Base-by-base conservation (phyloP, 305 asterid genomes). In the Rubia balearica region DNA sequence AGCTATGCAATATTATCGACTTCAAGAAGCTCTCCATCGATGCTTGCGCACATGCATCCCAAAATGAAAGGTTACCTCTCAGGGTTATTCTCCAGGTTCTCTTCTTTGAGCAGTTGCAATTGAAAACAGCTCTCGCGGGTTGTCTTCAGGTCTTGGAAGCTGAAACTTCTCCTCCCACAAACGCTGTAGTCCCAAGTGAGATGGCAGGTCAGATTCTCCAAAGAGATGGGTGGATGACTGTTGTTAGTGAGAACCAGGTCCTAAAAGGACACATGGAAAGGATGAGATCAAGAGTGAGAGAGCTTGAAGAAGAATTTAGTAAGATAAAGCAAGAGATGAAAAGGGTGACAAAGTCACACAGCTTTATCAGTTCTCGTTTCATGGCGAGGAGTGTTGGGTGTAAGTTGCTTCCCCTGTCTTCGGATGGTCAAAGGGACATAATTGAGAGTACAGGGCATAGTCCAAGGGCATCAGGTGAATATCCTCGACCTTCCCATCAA, bases 11-110 rank as follows among this genome's bases (percentile, higher is more conserved):
- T 80, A 76, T 90, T 17, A 86, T 95, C 1, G 86, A 92, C 82
- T 92, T 88, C 78, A 91, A 82, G 86, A 95, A 92, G 83, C 97
- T 95, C 69, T 95, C 99, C 3, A 83, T 95, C 8, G 99, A 95
- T 80, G 98, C 98, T 17, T 95, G 98, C 66, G 91, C 98, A 41
- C 98, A 95, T 75, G 99, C 99, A 65, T 91, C 99, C 66, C 99
- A 95, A 77, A 95, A 90, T 13, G 87, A 88, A 71, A 82, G 96
- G 72, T 78, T 94, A 68, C 99, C 99, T 8, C 96, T 95, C 67
- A 85, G 99, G 78, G 78, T 92, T 67, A 73, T 90, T 71, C 82
- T 95, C 72, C 98, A 95, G 79, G 97, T 95, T 77, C 81, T 95
- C 73, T 95, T 92, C 82, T 87, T 95, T 61, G 99, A 92, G 84